A percentile compares a stretch with the other conserved stretches of the same genome.
Conservation (phyloP, 1,139 yeast species). For the Kluyveromyces marxianus region DNA sequence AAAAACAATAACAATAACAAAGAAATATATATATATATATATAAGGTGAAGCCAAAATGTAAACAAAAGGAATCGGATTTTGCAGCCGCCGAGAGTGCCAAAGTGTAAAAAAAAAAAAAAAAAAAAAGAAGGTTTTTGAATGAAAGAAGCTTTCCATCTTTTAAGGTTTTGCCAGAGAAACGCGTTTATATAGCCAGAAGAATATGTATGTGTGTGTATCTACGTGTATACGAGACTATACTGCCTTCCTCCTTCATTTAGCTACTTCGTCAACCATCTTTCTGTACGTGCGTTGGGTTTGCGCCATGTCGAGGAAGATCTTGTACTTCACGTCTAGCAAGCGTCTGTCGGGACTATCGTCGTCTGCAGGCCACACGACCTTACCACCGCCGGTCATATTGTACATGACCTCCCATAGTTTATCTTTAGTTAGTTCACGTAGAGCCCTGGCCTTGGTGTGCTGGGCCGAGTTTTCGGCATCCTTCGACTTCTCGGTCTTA, state of each 20-base stretch:
- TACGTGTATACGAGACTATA: no score
- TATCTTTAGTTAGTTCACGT: conserved; percentile 32
- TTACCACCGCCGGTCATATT: conserved; percentile 77
- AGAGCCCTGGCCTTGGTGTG: conserved; percentile 10
- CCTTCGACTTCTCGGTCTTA: conserved; percentile 44
- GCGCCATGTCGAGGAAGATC: conserved; percentile 81
- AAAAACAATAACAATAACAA: no score
- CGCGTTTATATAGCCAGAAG: no score
- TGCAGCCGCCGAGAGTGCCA: no score
- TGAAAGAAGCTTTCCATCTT: no score
- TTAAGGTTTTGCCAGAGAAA: no score
- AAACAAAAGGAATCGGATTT: no score
- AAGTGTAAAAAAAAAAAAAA: no score
- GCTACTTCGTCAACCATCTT: conserved; percentile 43
- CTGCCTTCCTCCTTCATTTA: background rate
- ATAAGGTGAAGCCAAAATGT: no score
- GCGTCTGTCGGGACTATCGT: conserved; percentile 54
- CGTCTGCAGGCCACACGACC: conserved; percentile 60
- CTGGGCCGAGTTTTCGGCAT: conserved; percentile 22
- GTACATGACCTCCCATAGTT: conserved; percentile 82
- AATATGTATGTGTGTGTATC: no score
- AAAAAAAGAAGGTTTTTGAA: no score
- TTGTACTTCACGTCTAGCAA: conserved; percentile 71
- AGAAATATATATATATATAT: no score
- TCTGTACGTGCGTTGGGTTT: conserved; percentile 71